A percentile compares a stretch with the other conserved stretches of the same genome.
Evolutionary conservation across 2,329 filamentous ascomycete species (phyloP).

Genomic region (Neofusicoccum kwambonambiense): DNA sequence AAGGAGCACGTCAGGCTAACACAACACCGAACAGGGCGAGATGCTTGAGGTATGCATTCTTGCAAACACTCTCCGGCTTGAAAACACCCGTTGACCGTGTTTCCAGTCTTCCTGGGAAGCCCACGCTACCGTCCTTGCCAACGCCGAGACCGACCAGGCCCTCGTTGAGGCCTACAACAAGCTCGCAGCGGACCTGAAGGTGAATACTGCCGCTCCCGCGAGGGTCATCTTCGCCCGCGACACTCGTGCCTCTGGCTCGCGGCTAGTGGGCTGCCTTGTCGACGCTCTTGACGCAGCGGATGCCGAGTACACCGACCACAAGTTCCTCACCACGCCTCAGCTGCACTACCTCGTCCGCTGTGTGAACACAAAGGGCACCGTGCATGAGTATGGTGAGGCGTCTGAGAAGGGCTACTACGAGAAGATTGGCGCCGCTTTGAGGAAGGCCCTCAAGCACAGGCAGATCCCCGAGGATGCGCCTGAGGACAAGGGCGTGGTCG

Average conservation of each 20-base stretch:
- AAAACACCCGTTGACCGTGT: conserved; percentile 11
- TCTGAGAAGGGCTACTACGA: conserved; percentile 93
- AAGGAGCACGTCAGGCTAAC: conserved; percentile 22
- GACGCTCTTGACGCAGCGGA: conserved; percentile 76
- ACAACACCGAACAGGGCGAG: conserved; percentile 62
- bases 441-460: conserved; percentile 73
- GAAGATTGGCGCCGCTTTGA: conserved; percentile 84
- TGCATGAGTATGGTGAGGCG: conserved; percentile 81
- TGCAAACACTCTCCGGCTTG: not conserved
- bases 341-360: conserved; percentile 95
- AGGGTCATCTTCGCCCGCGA: conserved; percentile 89
- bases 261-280: conserved; percentile 74
- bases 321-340: conserved; percentile 93
- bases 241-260: conserved; percentile 87
- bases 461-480: conserved; percentile 37
- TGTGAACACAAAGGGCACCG: conserved; percentile 86
- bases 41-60: conserved; percentile 75
- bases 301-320: conserved; percentile 77
- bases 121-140: conserved; percentile 85
- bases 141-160: conserved; percentile 71
- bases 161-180: conserved; percentile 65
- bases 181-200: conserved; percentile 67
- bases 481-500: conserved; percentile 66
- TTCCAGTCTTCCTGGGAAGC: conserved; percentile 78
- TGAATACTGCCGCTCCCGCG: conserved; percentile 65